Evolutionary conservation across 768 basidiomycete species (phyloP).

Genomic region (Phanerodontia chrysosporium): DNA sequence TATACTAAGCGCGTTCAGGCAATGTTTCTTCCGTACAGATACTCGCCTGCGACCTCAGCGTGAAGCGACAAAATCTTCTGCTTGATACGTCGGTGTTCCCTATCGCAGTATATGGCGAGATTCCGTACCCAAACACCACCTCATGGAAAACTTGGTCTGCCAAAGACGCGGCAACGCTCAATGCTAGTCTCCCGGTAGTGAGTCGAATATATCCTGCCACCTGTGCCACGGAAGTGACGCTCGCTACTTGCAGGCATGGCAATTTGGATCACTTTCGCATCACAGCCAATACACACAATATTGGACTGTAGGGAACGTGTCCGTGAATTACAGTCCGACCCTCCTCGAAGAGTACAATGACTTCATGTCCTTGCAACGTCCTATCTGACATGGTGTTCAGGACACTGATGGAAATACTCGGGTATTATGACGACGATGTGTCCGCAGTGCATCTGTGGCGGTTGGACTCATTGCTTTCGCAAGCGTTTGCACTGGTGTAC

Average conservation of each 20-base stretch:
- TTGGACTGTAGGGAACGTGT: not conserved
- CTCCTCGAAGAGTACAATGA: not conserved
- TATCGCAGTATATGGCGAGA: not conserved
- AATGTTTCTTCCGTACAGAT: not conserved
- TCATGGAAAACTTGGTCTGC: not conserved
- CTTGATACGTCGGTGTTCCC: not conserved
- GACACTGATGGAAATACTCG: not conserved
- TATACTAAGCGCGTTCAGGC: not conserved
- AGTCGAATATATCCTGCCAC: not conserved
- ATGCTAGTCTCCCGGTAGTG: not conserved
- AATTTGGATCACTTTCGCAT: not conserved
- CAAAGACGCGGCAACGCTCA: not conserved
- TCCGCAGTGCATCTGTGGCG: not conserved
- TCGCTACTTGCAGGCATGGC: not conserved
- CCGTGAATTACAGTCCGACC: not conserved
- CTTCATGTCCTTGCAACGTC: not conserved
- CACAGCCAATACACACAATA: not conserved
- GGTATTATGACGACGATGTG: not conserved
- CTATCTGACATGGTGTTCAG: not conserved
- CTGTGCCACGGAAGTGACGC: not conserved
- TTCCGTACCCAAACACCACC: not conserved
- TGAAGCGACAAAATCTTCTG: not conserved
- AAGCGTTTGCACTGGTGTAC: not conserved
- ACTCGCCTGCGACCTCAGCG: not conserved
- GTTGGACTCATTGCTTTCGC: not conserved